Conservation (phyloP, 305 asterid genomes). For the Rubia occidens region DNA sequence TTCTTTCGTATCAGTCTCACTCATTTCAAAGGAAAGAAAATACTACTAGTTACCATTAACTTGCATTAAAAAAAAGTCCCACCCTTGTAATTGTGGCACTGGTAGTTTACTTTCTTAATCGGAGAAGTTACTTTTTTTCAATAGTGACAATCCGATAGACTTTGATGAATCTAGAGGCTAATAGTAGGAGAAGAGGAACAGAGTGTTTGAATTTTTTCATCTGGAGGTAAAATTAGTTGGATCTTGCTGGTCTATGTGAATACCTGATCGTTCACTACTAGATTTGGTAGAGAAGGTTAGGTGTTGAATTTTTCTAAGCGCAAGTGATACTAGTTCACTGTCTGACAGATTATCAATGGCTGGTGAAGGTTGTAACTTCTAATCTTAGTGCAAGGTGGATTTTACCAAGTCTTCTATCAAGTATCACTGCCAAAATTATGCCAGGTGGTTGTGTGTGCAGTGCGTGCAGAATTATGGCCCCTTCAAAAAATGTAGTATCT, state of each 20-base stretch:
- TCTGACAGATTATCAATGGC: conserved; percentile 24
- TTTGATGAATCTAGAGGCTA: conserved; percentile 19
- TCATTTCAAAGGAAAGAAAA: conserved; percentile 21
- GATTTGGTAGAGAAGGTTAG: conserved; percentile 56
- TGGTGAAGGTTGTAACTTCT: conserved; percentile 26
- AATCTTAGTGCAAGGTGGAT: conserved; percentile 42
- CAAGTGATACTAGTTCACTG: no score
- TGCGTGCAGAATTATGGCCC: conserved; percentile 39
- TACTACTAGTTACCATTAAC: conserved; percentile 18
- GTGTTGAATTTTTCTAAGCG: conserved; percentile 56
- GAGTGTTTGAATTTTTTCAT: conserved; percentile 11
- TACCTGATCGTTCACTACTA: conserved; percentile 44
- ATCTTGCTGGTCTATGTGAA: conserved; percentile 51
- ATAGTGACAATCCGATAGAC: conserved; percentile 18
- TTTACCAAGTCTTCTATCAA: conserved; percentile 32
- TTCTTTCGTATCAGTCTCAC: conserved; percentile 23
- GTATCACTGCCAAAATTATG: conserved; percentile 59
- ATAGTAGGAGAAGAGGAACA: conserved; percentile 21
- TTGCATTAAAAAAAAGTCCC: conserved; percentile 26
- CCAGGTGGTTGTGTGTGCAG: conserved; percentile 33
- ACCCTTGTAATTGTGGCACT: conserved; percentile 67
- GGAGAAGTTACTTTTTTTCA: conserved; percentile 29
- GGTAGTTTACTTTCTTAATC: conserved; percentile 25
- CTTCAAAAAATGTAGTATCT: conserved; percentile 25
- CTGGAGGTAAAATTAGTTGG: conserved; percentile 23